Evolutionary conservation across 2,329 filamentous ascomycete species (phyloP).

Genomic region (Capronia coronata): DNA sequence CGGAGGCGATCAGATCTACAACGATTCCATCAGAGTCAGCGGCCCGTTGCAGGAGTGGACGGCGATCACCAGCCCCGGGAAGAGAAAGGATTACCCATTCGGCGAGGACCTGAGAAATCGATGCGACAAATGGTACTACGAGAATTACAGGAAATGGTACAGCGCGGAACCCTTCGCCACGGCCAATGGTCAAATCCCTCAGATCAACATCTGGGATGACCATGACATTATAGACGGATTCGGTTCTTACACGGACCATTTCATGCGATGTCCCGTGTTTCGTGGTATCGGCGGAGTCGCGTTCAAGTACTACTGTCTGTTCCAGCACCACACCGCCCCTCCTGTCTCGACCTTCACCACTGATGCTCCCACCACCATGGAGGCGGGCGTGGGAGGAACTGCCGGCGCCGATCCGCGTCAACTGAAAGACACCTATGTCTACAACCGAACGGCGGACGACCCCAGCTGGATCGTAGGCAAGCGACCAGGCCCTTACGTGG

Average conservation of each 20-base stretch:
- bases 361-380: conserved; percentile 55
- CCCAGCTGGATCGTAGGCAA: conserved; percentile 70
- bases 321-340: conserved; percentile 73
- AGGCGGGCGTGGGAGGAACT: conserved; percentile 41
- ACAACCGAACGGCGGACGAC: conserved; percentile 52
- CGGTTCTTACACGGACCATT: conserved; percentile 56
- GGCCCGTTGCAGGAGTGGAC: conserved; percentile 69
- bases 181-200: conserved; percentile 56
- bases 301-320: conserved; percentile 58
- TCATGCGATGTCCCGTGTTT: conserved; percentile 61
- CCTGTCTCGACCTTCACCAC: conserved; percentile 81
- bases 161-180: conserved; percentile 57
- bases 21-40: conserved; percentile 71
- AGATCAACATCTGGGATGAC: conserved; percentile 62
- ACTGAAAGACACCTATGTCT: conserved; percentile 66
- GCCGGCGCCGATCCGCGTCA: conserved; percentile 61
- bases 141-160: conserved; percentile 62
- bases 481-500: conserved; percentile 63
- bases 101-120: conserved; percentile 56
- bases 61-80: conserved; percentile 53
- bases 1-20: conserved; percentile 81
- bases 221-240: conserved; percentile 63
- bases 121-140: conserved; percentile 57
- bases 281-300: conserved; percentile 56
- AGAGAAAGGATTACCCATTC: conserved; percentile 56